Base-by-base conservation (phyloP, 73 alveolate genomes). In the Effrenium voratum region DNA sequence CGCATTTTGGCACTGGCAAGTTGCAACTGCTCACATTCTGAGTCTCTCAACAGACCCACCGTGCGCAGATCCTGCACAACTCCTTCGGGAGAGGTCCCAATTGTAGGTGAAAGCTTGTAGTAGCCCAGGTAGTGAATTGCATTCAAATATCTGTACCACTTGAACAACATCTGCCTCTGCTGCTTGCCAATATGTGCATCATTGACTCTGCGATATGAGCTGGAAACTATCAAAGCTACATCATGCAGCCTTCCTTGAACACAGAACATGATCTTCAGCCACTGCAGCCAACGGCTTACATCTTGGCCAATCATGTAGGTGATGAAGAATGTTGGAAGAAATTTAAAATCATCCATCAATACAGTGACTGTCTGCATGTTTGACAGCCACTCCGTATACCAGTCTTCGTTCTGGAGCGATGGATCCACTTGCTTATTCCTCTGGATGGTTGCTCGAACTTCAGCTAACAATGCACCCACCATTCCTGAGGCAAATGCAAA, bases 31-130 rank as follows among this genome's bases (percentile, higher is more conserved):
- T 63, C 66, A 46, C 95, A 87, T 72, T 81, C 91, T 46, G 91
- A 2, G 4, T 87, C 95, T 47, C 41, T 30, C 4, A 87, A 83
- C 82, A 87, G 59, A 45, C 95, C 95, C 68, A 87, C 80, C 4
- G 95, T 87, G 50, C 95, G 95, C 43, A 57, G 63, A 83, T 87
- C 95, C 95, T 87, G 95, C 60, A 87, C 82, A 38, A 87, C 95
- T 60, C 80, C 83, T 19, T 87, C 95, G 26, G 95, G 82, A 34
- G 95, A 87, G 50, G 95, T 87, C 60, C 95, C 95, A 60, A 87
- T 63, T 46, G 84, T 63, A 1, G 95, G 95, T 13, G 79, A 82
- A 68, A 87, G 95, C 75, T 87, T 87, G 83, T 60, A 87, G 60
- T 87, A 87, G 40, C 83, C 95, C 95, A 87, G 26, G 83, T 87